These are phyloP conservation scores for Entomortierella lignicola DNA, from an alignment of 192 early-diverging fungal species.

Conservation along the genomic window DNA sequence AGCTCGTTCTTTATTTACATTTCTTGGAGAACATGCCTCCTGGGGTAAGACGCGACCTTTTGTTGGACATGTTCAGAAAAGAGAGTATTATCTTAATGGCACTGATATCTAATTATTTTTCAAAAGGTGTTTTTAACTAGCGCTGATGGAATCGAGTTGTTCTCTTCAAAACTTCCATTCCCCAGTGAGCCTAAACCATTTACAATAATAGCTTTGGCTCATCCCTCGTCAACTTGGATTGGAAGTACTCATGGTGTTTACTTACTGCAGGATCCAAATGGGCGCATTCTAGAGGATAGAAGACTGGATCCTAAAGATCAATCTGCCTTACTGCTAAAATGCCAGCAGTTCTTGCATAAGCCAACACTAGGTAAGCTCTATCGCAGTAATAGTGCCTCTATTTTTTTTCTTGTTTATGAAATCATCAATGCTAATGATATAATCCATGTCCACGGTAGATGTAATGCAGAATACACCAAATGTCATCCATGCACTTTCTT, in stretches of 20 bases:
- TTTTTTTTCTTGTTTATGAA: not conserved
- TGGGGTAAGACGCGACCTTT: constrained; percentile 9
- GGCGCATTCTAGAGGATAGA: constrained; percentile 9
- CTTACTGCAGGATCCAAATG: constrained; percentile 35
- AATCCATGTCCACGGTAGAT: not conserved
- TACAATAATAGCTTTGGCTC: constrained; percentile 51
- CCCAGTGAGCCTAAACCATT: constrained; percentile 25
- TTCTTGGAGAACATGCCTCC: constrained; percentile 31
- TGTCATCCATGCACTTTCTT: not conserved
- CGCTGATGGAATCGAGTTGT: constrained; percentile 51
- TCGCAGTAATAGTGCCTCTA: not conserved
- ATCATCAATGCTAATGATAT: not conserved
- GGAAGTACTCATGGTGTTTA: constrained; percentile 58
- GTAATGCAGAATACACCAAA: constrained; percentile 17
- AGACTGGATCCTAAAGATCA: constrained; percentile 11
- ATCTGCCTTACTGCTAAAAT: constrained; percentile 33
- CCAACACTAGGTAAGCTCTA: constrained; percentile 43
- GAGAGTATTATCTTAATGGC: no score
- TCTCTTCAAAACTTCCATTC: constrained; percentile 28
- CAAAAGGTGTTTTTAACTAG: constrained; percentile 44
- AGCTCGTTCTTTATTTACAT: constrained; percentile 31
- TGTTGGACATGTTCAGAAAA: no score
- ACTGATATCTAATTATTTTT: no score
- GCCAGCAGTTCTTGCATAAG: constrained; percentile 53
- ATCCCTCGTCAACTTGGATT: constrained; percentile 51